phyloP scores from a whole-genome alignment of 257 asterid species.

The Penstemon eatonii region DNA sequence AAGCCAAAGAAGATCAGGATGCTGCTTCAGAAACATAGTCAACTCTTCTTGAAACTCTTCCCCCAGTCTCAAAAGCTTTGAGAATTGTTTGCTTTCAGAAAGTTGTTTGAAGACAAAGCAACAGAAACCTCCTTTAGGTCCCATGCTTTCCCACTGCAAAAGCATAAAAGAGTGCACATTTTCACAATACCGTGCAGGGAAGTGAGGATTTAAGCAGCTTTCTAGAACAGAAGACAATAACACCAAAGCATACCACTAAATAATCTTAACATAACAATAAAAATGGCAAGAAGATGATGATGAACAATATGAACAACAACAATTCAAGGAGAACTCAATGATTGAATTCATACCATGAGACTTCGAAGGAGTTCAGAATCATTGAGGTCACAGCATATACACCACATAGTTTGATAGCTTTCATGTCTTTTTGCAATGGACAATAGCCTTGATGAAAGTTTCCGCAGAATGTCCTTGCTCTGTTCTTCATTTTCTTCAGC shows the following conservation, averaged over 20 bases:
- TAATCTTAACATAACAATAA: constrained; percentile 2
- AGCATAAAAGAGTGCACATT: constrained; percentile 14
- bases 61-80: constrained; percentile 85
- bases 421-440: constrained; percentile 82
- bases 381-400: constrained; percentile 66
- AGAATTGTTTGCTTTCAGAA: constrained; percentile 60
- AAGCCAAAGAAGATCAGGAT: constrained; percentile 87
- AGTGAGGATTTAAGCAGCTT: constrained; percentile 22
- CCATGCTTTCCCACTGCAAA: constrained; percentile 82
- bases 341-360: constrained; percentile 65
- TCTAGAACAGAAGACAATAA: not conserved
- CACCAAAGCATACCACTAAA: constrained; percentile 9
- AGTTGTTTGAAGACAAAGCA: constrained; percentile 80
- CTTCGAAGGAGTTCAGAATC: constrained; percentile 77
- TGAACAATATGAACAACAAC: constrained; percentile 7
- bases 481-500: constrained; percentile 46
- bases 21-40: constrained; percentile 64
- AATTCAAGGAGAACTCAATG: constrained; percentile 11
- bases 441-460: constrained; percentile 66
- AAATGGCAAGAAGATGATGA: constrained; percentile 7
- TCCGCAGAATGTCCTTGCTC: constrained; percentile 48
- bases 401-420: constrained; percentile 85
- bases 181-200: constrained; percentile 4
- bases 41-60: constrained; percentile 88
- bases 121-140: constrained; percentile 92